Percentiles rank a stretch among this genome's conserved stretches.
Conservation (phyloP, 2,329 filamentous ascomycete species). For the Ramichloridium luteum region DNA sequence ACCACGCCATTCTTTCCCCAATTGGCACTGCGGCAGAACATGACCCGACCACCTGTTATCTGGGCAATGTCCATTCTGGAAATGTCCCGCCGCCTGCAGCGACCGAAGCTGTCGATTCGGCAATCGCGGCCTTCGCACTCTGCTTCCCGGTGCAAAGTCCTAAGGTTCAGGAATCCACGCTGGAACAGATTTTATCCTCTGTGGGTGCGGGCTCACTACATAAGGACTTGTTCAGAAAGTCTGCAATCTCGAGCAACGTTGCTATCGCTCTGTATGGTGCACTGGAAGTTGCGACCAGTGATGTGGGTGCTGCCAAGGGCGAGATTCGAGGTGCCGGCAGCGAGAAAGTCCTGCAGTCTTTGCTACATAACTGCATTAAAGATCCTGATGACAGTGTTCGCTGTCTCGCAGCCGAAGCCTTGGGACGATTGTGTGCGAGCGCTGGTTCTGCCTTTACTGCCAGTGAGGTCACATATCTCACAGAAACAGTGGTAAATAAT, state of each 20-base stretch:
- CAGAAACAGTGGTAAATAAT: constrained; percentile 90
- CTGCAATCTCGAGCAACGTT: constrained; percentile 84
- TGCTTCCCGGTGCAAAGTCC: constrained; percentile 77
- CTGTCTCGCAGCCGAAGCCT: constrained; percentile 68
- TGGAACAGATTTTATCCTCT: constrained; percentile 89
- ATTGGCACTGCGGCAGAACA: constrained; percentile 78
- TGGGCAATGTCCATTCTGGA: constrained; percentile 39
- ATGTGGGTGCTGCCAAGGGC: constrained; percentile 60
- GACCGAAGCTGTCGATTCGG: constrained; percentile 88
- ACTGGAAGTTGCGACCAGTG: constrained; percentile 71
- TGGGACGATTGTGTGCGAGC: constrained; percentile 71
- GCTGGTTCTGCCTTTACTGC: constrained; percentile 85
- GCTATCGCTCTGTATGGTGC: constrained; percentile 68
- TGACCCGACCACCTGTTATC: constrained; percentile 72
- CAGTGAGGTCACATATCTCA: constrained; percentile 75
- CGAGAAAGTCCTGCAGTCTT: constrained; percentile 54
- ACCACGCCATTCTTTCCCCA: constrained; percentile 44
- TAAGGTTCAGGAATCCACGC: constrained; percentile 88
- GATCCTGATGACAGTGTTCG: constrained; percentile 79
- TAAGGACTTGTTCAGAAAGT: constrained; percentile 75
- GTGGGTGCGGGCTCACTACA: constrained; percentile 66
- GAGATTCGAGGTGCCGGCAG: constrained; percentile 63
- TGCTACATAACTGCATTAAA: constrained; percentile 68
- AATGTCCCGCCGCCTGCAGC: constrained; percentile 59
- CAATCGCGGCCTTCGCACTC: constrained; percentile 85